Base-by-base conservation (phyloP, 116 monocot species). In the Thalassia testudinum region DNA sequence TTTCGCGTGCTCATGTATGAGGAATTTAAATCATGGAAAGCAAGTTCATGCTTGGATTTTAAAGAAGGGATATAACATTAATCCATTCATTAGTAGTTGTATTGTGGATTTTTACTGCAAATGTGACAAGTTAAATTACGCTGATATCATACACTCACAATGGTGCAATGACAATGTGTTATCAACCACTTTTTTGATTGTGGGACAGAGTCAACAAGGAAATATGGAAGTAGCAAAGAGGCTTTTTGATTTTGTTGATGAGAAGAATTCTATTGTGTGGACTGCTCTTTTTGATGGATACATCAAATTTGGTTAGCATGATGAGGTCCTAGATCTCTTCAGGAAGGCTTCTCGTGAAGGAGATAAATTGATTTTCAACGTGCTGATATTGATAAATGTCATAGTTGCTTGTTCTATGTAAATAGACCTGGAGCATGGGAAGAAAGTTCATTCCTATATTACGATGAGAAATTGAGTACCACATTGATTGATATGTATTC, bases 401-500 rank as follows among this genome's bases (percentile, higher is more conserved):
- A 37, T 70, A 18, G 54, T 43, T 26, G 62, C 56, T 3, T 56
- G 56, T 50, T 29, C 70, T 21, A 42, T 57, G 7, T 56, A 57
- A 28, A 54, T 57, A 16, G 24, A 56, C 26, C 27, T 70, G 21
- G 24, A 50, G 21, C 57, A 21, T 22, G 70, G 70, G 23, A 70
- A 63, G 43, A 37, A 62, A n/a, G 23, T 70, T 7, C 70, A 70
- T 14, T 20, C 38, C 22, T 50, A 28, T 21, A 17, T 70, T 26
- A n/a, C 42, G 51, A 63, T 23, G 57, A 56, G 49, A 62, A 55
- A 51, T 0, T 37, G 25, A 56, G 50, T 5, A 42, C 38, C 27
- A 57, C 57, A 14, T 50, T 70, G 27, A 21, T 70, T 5, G 57
- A 63, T 40, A 62, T 70, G 70, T 70, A 70, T 22, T 54, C 62